Evolutionary conservation across 768 basidiomycete genomes (phyloP).

Genomic region (Pisolithus albus): DNA sequence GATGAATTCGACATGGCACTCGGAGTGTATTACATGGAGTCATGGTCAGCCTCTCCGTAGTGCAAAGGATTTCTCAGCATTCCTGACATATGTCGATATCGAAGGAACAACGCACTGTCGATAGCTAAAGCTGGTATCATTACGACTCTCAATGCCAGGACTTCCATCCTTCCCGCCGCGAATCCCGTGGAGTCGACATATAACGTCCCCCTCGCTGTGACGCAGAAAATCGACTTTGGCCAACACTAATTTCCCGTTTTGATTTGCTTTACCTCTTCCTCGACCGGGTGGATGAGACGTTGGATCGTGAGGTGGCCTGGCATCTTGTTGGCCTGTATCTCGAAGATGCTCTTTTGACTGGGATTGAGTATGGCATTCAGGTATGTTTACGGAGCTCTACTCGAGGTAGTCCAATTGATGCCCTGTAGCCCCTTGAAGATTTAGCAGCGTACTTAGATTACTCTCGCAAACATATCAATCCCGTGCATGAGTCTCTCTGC

Average conservation of each 20-base stretch:
- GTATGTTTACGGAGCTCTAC: constrained; percentile 32
- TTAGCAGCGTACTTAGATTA: constrained; percentile 94
- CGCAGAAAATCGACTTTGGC: constrained; percentile 96
- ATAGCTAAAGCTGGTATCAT: constrained; percentile 99
- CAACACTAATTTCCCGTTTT: constrained; percentile 96
- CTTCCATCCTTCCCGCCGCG: constrained; percentile 94
- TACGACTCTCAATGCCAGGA: constrained; percentile 96
- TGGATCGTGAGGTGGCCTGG: constrained; percentile 83
- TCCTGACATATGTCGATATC: constrained; percentile 1
- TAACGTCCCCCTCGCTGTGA: constrained; percentile 85
- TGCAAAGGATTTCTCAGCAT: background rate
- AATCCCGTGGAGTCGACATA: constrained; percentile 97
- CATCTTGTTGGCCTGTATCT: constrained; percentile 92
- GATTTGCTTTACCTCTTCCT: constrained; percentile 94
- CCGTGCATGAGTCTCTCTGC: constrained; percentile 91
- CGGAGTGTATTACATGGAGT: constrained; percentile 98
- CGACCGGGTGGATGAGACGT: constrained; percentile 85
- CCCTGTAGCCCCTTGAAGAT: constrained; percentile 71
- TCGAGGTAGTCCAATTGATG: background rate
- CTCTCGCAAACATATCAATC: constrained; percentile 79
- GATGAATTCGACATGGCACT: constrained; percentile 97
- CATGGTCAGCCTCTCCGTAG: constrained; percentile 55
- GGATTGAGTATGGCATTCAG: constrained; percentile 61
- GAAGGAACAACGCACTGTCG: constrained; percentile 99
- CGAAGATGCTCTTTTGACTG: constrained; percentile 71